These are phyloP conservation scores for Myxozyma mucilagina DNA, from an alignment of 805 yeast genomes.

Conservation along the genomic window DNA sequence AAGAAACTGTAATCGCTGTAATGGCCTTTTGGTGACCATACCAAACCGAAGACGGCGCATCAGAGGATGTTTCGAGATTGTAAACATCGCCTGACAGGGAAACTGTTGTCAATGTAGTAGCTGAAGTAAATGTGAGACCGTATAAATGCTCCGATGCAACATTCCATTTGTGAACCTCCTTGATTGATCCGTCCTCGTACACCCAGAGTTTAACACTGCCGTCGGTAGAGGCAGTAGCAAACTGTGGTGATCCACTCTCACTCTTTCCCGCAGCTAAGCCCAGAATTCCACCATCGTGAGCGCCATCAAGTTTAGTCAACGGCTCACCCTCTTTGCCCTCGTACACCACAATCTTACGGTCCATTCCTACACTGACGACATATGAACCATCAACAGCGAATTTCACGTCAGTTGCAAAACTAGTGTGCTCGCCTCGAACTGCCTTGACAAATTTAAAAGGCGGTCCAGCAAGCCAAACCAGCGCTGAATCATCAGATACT, in stretches of 20 bases:
- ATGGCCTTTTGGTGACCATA: conserved; percentile 83
- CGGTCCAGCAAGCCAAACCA: conserved; percentile 87
- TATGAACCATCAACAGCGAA: conserved; percentile 79
- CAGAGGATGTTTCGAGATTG: conserved; percentile 40
- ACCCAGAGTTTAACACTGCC: conserved; percentile 68
- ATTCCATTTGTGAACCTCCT: conserved; percentile 51
- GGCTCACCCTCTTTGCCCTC: conserved; percentile 87
- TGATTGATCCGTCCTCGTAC: conserved; percentile 45
- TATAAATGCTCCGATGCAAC: conserved; percentile 64
- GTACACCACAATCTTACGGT: conserved; percentile 71
- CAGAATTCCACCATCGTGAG: conserved; percentile 79
- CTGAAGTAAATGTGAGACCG: conserved; percentile 68
- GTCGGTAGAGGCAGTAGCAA: conserved; percentile 89
- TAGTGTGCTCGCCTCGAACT: conserved; percentile 71
- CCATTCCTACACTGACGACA: conserved; percentile 81
- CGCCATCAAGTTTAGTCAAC: conserved; percentile 46
- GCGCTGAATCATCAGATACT: conserved; percentile 81
- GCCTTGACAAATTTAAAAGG: conserved; percentile 85
- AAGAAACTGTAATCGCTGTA: conserved; percentile 52
- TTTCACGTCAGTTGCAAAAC: conserved; percentile 75
- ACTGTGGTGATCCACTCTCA: conserved; percentile 55
- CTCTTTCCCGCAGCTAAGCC: conserved; percentile 52
- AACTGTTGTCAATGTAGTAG: conserved; percentile 57
- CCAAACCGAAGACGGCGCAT: conserved; percentile 46
- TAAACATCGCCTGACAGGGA: conserved; percentile 72